Evolutionary conservation across 768 basidiomycete genomes (phyloP), one percentile per base, ranked within the genome.

Genomic region (Dentipellis fragilis): DNA sequence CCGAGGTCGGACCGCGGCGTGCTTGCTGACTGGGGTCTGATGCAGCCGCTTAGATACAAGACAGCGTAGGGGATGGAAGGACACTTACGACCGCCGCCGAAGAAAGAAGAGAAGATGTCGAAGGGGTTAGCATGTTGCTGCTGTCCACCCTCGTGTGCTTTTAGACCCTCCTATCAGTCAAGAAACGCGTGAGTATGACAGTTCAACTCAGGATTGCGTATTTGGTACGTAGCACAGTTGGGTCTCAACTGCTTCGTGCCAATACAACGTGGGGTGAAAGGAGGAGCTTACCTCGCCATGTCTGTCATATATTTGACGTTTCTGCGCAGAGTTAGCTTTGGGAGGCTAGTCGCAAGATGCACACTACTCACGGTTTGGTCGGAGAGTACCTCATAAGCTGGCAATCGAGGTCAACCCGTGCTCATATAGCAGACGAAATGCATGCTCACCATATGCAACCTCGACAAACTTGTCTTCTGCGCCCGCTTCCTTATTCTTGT

Each of bases 351-450:
- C 39, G 52, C 9, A n/a, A 22, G 45, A 11, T 49, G 5, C 5
- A 36, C 11, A 16, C 1, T 23, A 63, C 83, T 63, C 60, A 93
- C 91, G 60, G 82, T 81, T 1, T 80, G 53, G 66, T 97, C 93
- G 7, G 93, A 93, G 29, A 99, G 77, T n/a, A 95, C 81, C 69
- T 98, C 94, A 63, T 97, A 99, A 8, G 95, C 96, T 85, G 59
- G 14, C 16, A 47, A 5, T 40, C 38, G 34, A 42, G 6, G 47
- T 37, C 48, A 36, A 10, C 21, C 37, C n/a, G 21, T 49, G 21
- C 4, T 49, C 47, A 49, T 6, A 17, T 49, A 19, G 14, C 47
- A 5, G 6, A 21, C 21, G 16, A 49, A 49, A n/a, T 40, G 42
- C 3, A 7, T 17, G 68, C 80, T 59, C 64, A 93, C 93, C 93